Percentiles rank a stretch among this genome's conserved stretches.
phyloP scores from a whole-genome alignment of 2,329 filamentous ascomycete species.

The Penicillium sp. region DNA sequence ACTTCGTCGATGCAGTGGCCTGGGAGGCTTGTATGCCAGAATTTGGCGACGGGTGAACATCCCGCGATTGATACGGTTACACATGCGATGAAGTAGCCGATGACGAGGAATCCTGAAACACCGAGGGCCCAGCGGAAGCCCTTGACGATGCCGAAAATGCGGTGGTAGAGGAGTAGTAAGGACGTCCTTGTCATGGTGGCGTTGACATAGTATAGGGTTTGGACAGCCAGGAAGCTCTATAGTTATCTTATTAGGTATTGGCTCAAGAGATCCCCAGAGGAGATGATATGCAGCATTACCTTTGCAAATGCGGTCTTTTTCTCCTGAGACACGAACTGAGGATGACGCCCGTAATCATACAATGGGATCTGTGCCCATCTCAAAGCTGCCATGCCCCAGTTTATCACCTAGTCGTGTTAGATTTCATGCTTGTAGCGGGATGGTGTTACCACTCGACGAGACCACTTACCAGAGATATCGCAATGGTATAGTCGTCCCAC shows the following conservation, averaged over 20 bases:
- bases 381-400: constrained; percentile 25
- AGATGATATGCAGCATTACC: constrained; percentile 11
- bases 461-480: constrained; percentile 19
- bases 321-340: constrained; percentile 10
- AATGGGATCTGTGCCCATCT: constrained; percentile 20
- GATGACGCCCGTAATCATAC: constrained; percentile 20
- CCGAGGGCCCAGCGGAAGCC: constrained; percentile 24
- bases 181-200: constrained; percentile 27
- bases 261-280: not conserved
- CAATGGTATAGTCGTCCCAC: constrained; percentile 34
- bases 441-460: not conserved
- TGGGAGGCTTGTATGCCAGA: constrained; percentile 19
- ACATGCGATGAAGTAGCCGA: constrained; percentile 24
- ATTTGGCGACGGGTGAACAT: constrained; percentile 24
- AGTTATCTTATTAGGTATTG: not conserved
- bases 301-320: constrained; percentile 20
- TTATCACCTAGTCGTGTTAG: constrained; percentile 15
- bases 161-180: constrained; percentile 28
- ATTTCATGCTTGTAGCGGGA: no score
- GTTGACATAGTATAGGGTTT: constrained; percentile 26
- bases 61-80: constrained; percentile 19
- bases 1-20: constrained; percentile 24
- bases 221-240: constrained; percentile 27
- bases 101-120: constrained; percentile 16
- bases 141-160: constrained; percentile 28